Evolutionary conservation across 1,284 basidiomycete species (phyloP).

Genomic region (Cryptococcus neoformans): DNA sequence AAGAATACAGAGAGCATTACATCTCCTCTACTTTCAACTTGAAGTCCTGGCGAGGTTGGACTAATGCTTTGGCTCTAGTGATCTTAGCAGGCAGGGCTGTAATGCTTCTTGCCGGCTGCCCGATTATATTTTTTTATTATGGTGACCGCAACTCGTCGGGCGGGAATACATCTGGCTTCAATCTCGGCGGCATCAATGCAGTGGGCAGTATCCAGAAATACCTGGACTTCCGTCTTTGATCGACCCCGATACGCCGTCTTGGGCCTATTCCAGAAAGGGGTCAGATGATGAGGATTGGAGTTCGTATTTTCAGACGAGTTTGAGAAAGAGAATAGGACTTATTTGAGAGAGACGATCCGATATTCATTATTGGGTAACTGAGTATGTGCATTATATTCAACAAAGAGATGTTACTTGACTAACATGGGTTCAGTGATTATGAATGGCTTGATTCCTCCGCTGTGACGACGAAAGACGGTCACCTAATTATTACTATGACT

Average conservation of each 20-base stretch:
- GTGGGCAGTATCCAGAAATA: constrained; percentile 61
- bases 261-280: constrained; percentile 59
- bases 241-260: constrained; percentile 63
- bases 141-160: constrained; percentile 17
- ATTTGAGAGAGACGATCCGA: constrained; percentile 54
- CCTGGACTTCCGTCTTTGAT: constrained; percentile 62
- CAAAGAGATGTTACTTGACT: background rate
- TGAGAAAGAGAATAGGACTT: constrained; percentile 60
- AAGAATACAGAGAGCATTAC: too few relatives aligned
- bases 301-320: constrained; percentile 88
- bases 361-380: constrained; percentile 50
- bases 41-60: constrained; percentile 56
- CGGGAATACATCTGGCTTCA: constrained; percentile 51
- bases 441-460: constrained; percentile 68
- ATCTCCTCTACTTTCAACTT: too few relatives aligned
- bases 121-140: constrained; percentile 42
- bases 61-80: constrained; percentile 71
- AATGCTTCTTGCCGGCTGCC: constrained; percentile 61
- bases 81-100: constrained; percentile 62
- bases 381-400: background rate
- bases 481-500: constrained; percentile 73
- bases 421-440: constrained; percentile 28
- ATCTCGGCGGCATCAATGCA: constrained; percentile 71
- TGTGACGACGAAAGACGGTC: constrained; percentile 74
- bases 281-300: constrained; percentile 64